Conservation (phyloP, 1,284 basidiomycete species). For the Cutaneotrichosporon cyanovorans region DNA sequence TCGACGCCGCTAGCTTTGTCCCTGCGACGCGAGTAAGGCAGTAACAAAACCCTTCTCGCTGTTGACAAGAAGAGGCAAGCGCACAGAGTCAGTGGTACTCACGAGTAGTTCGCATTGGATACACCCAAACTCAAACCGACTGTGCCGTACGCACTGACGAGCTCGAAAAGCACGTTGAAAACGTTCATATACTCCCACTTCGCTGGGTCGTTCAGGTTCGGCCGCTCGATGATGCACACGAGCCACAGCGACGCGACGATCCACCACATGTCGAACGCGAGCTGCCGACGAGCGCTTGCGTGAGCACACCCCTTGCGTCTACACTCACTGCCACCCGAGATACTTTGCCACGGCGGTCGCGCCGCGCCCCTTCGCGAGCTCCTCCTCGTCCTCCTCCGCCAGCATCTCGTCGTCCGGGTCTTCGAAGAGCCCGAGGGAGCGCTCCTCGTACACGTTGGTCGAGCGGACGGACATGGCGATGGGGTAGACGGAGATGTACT, state of each 20-base stretch:
- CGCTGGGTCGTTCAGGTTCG: constrained; percentile 53
- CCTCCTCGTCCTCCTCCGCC: constrained; percentile 45
- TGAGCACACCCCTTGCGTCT: not conserved
- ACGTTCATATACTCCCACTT: constrained; percentile 66
- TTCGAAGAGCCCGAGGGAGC: constrained; percentile 67
- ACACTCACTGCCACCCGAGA: constrained; percentile 42
- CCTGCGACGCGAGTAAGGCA: too few relatives aligned
- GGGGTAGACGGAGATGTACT: constrained; percentile 49
- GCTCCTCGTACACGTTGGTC: constrained; percentile 97
- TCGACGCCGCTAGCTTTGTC: too few relatives aligned
- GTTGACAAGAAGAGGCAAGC: too few relatives aligned
- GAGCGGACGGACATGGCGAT: constrained; percentile 70
- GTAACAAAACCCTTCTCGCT: too few relatives aligned
- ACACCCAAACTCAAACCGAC: constrained; percentile 77
- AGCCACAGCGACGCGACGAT: constrained; percentile 66
- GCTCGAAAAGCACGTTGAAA: constrained; percentile 55
- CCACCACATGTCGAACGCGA: constrained; percentile 94
- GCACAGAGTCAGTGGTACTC: not conserved
- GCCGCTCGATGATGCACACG: constrained; percentile 77
- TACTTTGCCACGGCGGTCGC: constrained; percentile 45
- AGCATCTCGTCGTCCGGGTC: constrained; percentile 50
- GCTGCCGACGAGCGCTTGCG: constrained; percentile 61
- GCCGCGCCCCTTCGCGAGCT: constrained; percentile 31
- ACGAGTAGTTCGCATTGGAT: constrained; percentile 50
- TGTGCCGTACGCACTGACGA: constrained; percentile 81